Conservation (phyloP, 1,284 basidiomycete genomes). For the Irpex lacteus region DNA sequence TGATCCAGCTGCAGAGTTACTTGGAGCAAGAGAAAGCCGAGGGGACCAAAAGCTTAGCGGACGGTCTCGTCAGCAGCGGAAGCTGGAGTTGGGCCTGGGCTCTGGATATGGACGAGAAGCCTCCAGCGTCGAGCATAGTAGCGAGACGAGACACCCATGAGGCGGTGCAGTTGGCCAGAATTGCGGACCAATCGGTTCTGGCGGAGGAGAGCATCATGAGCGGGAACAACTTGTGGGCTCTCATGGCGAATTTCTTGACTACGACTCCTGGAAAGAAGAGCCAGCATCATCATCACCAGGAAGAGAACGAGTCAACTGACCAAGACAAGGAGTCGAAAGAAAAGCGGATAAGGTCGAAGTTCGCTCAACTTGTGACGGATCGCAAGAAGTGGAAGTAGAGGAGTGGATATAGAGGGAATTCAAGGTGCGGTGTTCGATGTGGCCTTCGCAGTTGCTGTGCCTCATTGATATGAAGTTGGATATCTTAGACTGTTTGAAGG, state of each 20-base stretch:
- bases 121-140: constrained; percentile 81
- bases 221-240: constrained; percentile 69
- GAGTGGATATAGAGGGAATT: not conserved
- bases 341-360: constrained; percentile 23
- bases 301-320: not conserved
- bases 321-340: constrained; percentile 12
- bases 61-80: constrained; percentile 46
- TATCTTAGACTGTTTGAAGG: not conserved
- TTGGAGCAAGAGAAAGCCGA: constrained; percentile 24
- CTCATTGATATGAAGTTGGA: not conserved
- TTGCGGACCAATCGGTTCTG: constrained; percentile 66
- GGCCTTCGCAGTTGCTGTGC: not conserved
- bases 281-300: constrained; percentile 7
- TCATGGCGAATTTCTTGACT: constrained; percentile 61
- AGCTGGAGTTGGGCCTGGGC: constrained; percentile 77
- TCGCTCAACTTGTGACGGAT: constrained; percentile 25
- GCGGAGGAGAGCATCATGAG: constrained; percentile 53
- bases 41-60: constrained; percentile 37
- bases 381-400: constrained; percentile 15
- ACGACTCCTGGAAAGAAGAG: constrained; percentile 30
- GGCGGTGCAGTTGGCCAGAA: constrained; percentile 62
- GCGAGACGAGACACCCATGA: constrained; percentile 75
- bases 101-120: constrained; percentile 67
- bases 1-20: constrained; percentile 42
- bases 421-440: not conserved